Percentiles rank a stretch among this genome's conserved stretches.
Evolutionary conservation across 176 grass and related monocot genomes (phyloP).

Genomic region (Otatea glauca): DNA sequence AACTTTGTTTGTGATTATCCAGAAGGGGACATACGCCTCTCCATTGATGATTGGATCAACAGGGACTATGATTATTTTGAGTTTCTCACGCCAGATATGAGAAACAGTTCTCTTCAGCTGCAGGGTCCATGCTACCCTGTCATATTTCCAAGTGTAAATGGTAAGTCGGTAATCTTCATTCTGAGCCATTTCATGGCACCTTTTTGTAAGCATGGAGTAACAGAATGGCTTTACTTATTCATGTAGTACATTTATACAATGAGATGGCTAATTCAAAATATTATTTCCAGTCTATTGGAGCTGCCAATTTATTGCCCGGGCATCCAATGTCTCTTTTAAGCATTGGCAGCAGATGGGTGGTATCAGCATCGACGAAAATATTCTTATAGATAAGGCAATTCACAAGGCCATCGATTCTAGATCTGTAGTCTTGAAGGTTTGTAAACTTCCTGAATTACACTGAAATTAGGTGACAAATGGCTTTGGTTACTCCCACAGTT

Average conservation of each 20-base stretch:
- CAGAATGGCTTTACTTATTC: neutral
- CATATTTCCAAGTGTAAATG: constrained; percentile 94
- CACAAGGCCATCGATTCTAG: constrained; percentile 84
- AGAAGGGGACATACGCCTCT: constrained; percentile 78
- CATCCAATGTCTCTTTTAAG: constrained; percentile 92
- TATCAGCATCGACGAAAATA: constrained; percentile 84
- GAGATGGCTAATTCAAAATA: neutral
- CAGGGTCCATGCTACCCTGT: constrained; percentile 97
- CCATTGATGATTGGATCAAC: constrained; percentile 95
- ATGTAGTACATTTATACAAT: neutral
- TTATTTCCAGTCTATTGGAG: constrained; percentile 83
- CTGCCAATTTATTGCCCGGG: constrained; percentile 91
- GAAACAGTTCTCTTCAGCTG: constrained; percentile 86
- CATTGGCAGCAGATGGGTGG: constrained; percentile 93
- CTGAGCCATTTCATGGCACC: neutral
- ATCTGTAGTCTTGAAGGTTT: constrained; percentile 90
- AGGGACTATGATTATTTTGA: constrained; percentile 98
- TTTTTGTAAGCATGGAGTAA: constrained; percentile 23
- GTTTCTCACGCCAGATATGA: constrained; percentile 88
- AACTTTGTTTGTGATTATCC: constrained; percentile 97
- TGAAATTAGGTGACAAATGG: constrained; percentile 27
- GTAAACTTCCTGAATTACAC: neutral
- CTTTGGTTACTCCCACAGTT: neutral
- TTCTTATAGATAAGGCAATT: constrained; percentile 94
- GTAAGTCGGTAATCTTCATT: constrained; percentile 39